Conservation (phyloP, 257 asterid species). For the Solanum ossicruentum region DNA sequence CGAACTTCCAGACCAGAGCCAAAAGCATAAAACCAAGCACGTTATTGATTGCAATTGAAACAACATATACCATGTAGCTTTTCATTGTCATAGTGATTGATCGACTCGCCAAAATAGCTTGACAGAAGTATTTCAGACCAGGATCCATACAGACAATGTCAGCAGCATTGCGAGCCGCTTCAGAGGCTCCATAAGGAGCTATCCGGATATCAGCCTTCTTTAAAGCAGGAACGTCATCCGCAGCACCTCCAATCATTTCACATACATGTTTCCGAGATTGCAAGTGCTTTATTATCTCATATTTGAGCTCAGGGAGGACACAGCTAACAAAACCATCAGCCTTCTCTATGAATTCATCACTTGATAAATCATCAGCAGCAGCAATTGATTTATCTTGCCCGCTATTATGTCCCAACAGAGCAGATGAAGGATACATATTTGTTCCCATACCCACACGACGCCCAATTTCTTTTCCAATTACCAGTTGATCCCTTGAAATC, state of each 20-base stretch:
- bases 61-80: slow-evolving; percentile 93
- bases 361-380: slow-evolving; percentile 27
- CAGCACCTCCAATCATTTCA: slow-evolving; percentile 99
- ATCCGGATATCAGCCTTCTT: slow-evolving; percentile 94
- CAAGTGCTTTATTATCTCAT: slow-evolving; percentile 87
- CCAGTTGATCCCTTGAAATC: slow-evolving; percentile 82
- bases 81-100: slow-evolving; percentile 95
- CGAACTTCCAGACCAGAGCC: slow-evolving; percentile 87
- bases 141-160: slow-evolving; percentile 90
- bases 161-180: slow-evolving; percentile 95
- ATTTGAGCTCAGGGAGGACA: slow-evolving; percentile 91
- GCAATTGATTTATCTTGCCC: slow-evolving; percentile 65
- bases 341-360: slow-evolving; percentile 91
- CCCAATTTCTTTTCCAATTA: slow-evolving; percentile 92
- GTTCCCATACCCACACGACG: slow-evolving; percentile 97
- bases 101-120: slow-evolving; percentile 92
- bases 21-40: slow-evolving; percentile 97
- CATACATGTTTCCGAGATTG: slow-evolving; percentile 89
- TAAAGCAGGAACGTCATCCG: slow-evolving; percentile 87
- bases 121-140: slow-evolving; percentile 51
- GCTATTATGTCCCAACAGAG: slow-evolving; percentile 71
- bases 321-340: slow-evolving; percentile 95
- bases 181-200: slow-evolving; percentile 91
- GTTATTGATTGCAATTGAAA: slow-evolving; percentile 91
- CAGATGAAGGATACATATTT: slow-evolving; percentile 94